Evolutionary conservation across 805 yeast genomes (phyloP).

Genomic region (Lachancea thermotolerans): DNA sequence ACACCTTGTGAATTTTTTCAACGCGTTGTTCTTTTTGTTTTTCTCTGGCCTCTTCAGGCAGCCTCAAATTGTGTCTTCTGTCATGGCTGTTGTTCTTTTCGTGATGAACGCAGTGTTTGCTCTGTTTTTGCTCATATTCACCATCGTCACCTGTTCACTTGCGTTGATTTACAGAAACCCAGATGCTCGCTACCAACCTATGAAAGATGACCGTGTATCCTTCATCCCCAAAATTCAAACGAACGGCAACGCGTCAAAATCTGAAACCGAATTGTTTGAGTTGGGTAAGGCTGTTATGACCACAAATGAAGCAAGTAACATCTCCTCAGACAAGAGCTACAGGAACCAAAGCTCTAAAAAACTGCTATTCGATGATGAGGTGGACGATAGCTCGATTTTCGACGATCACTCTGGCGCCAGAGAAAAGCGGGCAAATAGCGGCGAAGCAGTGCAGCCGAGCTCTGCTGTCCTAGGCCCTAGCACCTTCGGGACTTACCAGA

Average conservation of each 20-base stretch:
- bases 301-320: constrained; percentile 30
- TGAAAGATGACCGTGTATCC: constrained; percentile 95
- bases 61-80: constrained; percentile 83
- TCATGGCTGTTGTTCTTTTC: constrained; percentile 86
- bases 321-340: constrained; percentile 10
- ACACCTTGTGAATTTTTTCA: constrained; percentile 69
- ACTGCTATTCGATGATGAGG: constrained; percentile 11
- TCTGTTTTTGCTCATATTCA: constrained; percentile 70
- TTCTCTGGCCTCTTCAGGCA: constrained; percentile 79
- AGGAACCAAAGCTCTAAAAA: constrained; percentile 6
- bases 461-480: constrained; percentile 24
- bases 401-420: constrained; percentile 2
- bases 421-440: constrained; percentile 5
- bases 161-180: constrained; percentile 88
- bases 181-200: constrained; percentile 90
- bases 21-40: constrained; percentile 81
- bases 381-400: constrained; percentile 8
- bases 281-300: constrained; percentile 33
- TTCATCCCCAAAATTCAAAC: constrained; percentile 67
- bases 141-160: constrained; percentile 78
- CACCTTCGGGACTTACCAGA: constrained; percentile 11
- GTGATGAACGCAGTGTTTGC: constrained; percentile 87
- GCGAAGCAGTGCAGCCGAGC: constrained; percentile 23
- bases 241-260: constrained; percentile 19
- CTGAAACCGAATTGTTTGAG: constrained; percentile 30